Conservation (phyloP, 202 grass and related monocot species). For the Zoysia matrella region DNA sequence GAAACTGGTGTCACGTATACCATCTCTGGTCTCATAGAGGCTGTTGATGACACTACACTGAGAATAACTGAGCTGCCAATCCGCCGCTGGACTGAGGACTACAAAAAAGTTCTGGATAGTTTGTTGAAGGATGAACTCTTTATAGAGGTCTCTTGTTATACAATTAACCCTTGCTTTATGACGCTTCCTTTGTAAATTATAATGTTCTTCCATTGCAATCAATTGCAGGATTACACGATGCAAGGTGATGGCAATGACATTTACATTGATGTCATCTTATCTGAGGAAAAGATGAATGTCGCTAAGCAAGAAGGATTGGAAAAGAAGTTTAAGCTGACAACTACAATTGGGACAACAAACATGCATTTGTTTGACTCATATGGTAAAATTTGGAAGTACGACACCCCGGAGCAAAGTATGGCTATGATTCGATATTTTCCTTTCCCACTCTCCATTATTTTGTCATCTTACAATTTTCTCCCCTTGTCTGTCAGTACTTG, state of each 20-base stretch:
- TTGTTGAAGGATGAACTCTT: constrained; percentile 62
- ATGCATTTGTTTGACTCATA: constrained; percentile 90
- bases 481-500: constrained; percentile 60
- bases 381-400: constrained; percentile 80
- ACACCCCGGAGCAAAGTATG: constrained; percentile 77
- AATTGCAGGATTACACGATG: constrained; percentile 45
- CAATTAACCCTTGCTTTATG: not conserved
- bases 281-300: constrained; percentile 71
- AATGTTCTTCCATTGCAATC: not conserved
- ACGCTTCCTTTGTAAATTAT: not conserved
- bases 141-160: constrained; percentile 59
- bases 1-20: constrained; percentile 74
- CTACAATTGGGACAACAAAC: constrained; percentile 77
- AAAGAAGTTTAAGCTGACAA: constrained; percentile 94
- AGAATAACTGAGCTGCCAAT: constrained; percentile 77
- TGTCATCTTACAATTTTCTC: not conserved
- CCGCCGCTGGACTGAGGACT: constrained; percentile 82
- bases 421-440: not conserved
- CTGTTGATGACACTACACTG: constrained; percentile 50
- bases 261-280: constrained; percentile 64
- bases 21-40: constrained; percentile 63
- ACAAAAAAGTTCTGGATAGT: constrained; percentile 66
- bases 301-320: constrained; percentile 79
- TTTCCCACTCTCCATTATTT: not conserved
- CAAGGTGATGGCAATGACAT: constrained; percentile 67